These are phyloP conservation scores for Emmonsiellopsis sp. DNA, from an alignment of 2,329 filamentous ascomycete genomes.

Conservation along the genomic window DNA sequence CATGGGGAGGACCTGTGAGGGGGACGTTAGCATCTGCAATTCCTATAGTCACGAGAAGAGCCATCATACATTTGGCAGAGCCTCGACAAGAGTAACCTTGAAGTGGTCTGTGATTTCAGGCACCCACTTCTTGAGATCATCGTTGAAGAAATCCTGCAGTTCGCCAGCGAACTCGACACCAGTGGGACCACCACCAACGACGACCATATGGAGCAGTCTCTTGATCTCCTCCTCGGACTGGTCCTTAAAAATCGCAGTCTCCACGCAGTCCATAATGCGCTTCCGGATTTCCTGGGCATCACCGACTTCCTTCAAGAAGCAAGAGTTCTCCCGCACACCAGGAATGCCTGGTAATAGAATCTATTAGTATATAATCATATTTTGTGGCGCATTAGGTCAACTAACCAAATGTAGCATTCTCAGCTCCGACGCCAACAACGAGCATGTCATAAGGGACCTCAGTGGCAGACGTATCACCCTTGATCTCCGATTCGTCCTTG, in stretches of 20 bases:
- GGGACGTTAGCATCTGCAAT: constrained; percentile 8
- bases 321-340: constrained; percentile 87
- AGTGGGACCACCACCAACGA: constrained; percentile 84
- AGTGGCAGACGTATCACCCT: constrained; percentile 70
- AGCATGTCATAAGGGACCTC: constrained; percentile 98
- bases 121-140: constrained; percentile 96
- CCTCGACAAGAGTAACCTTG: constrained; percentile 95
- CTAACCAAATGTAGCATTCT: constrained; percentile 92
- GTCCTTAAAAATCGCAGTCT: constrained; percentile 97
- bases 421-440: constrained; percentile 90
- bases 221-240: constrained; percentile 80
- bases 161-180: constrained; percentile 98
- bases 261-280: constrained; percentile 99
- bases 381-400: constrained; percentile 4
- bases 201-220: constrained; percentile 96
- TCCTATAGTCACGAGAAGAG: background rate
- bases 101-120: constrained; percentile 92
- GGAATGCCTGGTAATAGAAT: constrained; percentile 54
- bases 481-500: constrained; percentile 86
- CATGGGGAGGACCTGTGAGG: constrained; percentile 65
- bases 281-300: constrained; percentile 95
- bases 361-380: background rate
- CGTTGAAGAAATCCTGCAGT: constrained; percentile 97
- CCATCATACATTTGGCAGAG: constrained; percentile 66
- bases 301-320: constrained; percentile 96